Base-by-base conservation (phyloP, 208 protist species). In the Crithidia sp. region DNA sequence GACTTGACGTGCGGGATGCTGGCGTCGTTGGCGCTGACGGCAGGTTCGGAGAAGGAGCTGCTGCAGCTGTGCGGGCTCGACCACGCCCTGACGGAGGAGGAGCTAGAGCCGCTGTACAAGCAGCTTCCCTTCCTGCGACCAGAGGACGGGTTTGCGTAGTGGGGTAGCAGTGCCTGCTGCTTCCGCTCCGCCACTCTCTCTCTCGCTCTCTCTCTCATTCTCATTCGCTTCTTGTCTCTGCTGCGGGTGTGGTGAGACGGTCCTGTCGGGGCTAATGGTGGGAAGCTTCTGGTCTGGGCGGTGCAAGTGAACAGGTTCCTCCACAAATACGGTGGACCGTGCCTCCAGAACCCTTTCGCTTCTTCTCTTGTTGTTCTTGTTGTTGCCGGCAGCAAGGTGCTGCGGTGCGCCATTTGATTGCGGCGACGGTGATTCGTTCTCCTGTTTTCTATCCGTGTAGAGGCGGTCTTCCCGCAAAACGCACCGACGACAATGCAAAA, bases 1-100 rank as follows among this genome's bases (percentile, higher is more conserved):
- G 88, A 96, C 63, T 67, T 96, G 36, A 91, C 84, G 2, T 96
- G 91, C 67, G 89, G 87, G 10, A 87, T 96, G 73, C 52, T 96
- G 10, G 89, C 91, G 3, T 94, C 89, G 7, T 66, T 94, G 2
- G 89, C 76, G n/a, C 69, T 94, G 10, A 88, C 75, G 10, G 84
- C 79, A 4, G 72, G 75, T 13, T 86, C 81, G 4, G 87, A 93
- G 55, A 84, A 78, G 60, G 91, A 96, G 60, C 69, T 96, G 57
- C 62, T 96, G 47, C 82, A 78, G 49, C 76, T 96, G 17, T 92
- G 85, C 60, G 89, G 89, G 7, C 69, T 90, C 3, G 62, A 81
- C 50, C 71, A 75, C 19, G 67, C 76, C 4, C 47, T 93, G 62
- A 89, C 85, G 6, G 89, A 93, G 37, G 82, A 87, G 44, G 87